These are phyloP conservation scores for Rhodotorula mucilaginosa DNA, from an alignment of 1,284 basidiomycete genomes.

Conservation along the genomic window DNA sequence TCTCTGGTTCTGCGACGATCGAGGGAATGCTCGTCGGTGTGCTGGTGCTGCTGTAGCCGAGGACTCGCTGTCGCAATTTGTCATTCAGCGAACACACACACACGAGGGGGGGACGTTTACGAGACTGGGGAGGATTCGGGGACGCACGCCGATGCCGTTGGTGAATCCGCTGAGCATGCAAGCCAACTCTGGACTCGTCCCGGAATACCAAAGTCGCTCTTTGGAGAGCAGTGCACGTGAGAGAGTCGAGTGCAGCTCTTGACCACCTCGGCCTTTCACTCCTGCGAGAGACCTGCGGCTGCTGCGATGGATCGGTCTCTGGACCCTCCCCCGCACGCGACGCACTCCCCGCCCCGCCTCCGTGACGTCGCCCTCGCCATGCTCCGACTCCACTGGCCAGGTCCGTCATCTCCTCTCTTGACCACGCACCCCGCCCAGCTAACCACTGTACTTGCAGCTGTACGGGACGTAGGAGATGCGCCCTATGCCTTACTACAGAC, in stretches of 20 bases:
- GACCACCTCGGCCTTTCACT: too few relatives aligned
- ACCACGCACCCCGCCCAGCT: too few relatives aligned
- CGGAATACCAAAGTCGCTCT: too few relatives aligned
- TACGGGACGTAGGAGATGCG: slow-evolving; percentile 30
- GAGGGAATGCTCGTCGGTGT: slow-evolving; percentile 45
- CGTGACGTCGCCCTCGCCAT: slow-evolving; percentile 2
- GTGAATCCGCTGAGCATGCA: slow-evolving; percentile 5
- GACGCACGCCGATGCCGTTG: neutral
- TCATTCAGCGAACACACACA: neutral
- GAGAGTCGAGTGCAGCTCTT: too few relatives aligned
- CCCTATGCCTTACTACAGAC: slow-evolving; percentile 11
- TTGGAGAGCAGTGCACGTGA: too few relatives aligned
- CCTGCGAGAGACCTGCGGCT: too few relatives aligned
- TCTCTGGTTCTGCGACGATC: slow-evolving; percentile 60
- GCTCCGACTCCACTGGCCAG: slow-evolving; percentile 9
- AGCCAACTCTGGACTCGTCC: too few relatives aligned
- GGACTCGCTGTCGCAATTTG: neutral
- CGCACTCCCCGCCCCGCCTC: neutral
- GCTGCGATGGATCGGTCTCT: neutral
- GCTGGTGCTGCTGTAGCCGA: slow-evolving; percentile 32
- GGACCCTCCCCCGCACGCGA: neutral
- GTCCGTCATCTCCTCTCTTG: slow-evolving; percentile 11
- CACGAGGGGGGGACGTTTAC: too few relatives aligned
- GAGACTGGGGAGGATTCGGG: too few relatives aligned
- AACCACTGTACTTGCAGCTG: neutral